Base-by-base conservation (phyloP, 352 stramenopile species). In the Pythium monospermum region DNA sequence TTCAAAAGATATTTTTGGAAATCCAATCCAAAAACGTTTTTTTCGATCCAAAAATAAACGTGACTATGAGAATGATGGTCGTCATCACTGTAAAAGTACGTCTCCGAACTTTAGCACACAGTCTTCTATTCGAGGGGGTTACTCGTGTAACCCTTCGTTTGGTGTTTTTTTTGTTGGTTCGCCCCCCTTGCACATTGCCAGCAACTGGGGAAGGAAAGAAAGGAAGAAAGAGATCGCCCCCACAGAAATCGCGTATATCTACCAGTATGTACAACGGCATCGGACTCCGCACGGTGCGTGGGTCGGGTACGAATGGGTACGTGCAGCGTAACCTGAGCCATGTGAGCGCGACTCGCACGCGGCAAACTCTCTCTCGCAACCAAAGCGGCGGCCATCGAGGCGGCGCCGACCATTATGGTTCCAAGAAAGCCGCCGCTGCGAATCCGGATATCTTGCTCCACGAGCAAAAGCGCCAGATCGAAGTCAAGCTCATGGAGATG, bases 191-290 rank as follows among this genome's bases (percentile, higher is more conserved):
- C 44, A 12, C 31, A 37, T 26, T 50, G 6, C 27, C 22, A 13
- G 12, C 23, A 23, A 30, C n/a, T n/a, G n/a, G n/a, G n/a, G n/a
- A n/a, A n/a, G n/a, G n/a, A n/a, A n/a, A n/a, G n/a, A n/a, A n/a
- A n/a, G n/a, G n/a, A n/a, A n/a, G n/a, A n/a, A n/a, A n/a, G n/a
- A n/a, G n/a, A n/a, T 12, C 12, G 0, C 43, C 16, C 31, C 33
- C 6, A n/a, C n/a, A n/a, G n/a, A n/a, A n/a, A n/a, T n/a, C n/a
- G n/a, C n/a, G 2, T n/a, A 16, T 18, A 30, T 15, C 4, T 22
- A 62, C n/a, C 28, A 53, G 7, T 49, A 95, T 95, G 85, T 96
- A 96, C 66, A 96, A 96, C 70, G 85, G 85, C 52, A 92, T 96
- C 44, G 85, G 85, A 6, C 66, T 96, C 25, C 68, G 72, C 49